phyloP scores from a whole-genome alignment of 2,329 filamentous ascomycete genomes.

The Fusarium palustre region DNA sequence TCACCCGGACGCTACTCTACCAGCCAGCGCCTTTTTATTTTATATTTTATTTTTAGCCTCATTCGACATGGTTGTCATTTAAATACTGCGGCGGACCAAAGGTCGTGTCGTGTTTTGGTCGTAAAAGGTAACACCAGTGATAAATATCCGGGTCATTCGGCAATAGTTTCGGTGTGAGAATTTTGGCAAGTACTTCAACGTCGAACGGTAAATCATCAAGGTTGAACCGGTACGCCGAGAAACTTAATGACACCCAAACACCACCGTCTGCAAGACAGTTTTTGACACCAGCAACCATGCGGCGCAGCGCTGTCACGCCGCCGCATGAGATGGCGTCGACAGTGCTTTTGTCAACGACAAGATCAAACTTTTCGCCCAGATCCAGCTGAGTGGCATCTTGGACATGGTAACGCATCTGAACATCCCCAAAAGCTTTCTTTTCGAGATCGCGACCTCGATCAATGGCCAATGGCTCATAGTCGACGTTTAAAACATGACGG shows the following conservation, averaged over 20 bases:
- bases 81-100: conserved; percentile 10
- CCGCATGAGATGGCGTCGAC: conserved; percentile 62
- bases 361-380: conserved; percentile 50
- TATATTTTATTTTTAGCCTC: too few species aligned
- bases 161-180: conserved; percentile 56
- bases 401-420: conserved; percentile 57
- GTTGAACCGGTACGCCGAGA: conserved; percentile 57
- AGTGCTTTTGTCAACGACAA: conserved; percentile 64
- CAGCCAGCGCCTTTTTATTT: neutral
- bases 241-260: conserved; percentile 63
- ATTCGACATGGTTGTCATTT: conserved; percentile 15
- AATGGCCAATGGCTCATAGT: conserved; percentile 62
- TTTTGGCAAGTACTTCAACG: conserved; percentile 56
- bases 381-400: conserved; percentile 59
- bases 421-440: conserved; percentile 56
- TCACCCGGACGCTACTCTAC: neutral
- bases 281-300: conserved; percentile 55
- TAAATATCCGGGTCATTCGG: conserved; percentile 60
- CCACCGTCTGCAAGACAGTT: conserved; percentile 52
- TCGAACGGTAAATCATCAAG: conserved; percentile 55
- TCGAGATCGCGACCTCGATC: conserved; percentile 58
- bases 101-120: conserved; percentile 44
- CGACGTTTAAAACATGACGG: conserved; percentile 60
- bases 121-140: conserved; percentile 59
- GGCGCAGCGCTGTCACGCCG: conserved; percentile 52